Conservation (phyloP, 169 alveolate species). For the Eimeria nieschulzi region DNA sequence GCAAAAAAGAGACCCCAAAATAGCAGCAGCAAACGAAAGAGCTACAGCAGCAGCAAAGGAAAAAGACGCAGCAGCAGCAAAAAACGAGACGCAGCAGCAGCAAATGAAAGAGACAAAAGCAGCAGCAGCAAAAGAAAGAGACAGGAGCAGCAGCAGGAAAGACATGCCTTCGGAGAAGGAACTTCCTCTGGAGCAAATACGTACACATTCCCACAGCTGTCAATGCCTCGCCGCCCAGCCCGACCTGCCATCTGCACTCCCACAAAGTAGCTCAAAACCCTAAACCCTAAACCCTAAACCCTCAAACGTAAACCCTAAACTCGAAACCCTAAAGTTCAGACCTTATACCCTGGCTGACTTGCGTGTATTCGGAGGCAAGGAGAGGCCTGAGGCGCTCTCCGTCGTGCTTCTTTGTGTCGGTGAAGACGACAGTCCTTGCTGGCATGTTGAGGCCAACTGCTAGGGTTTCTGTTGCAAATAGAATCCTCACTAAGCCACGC, state of each 20-base stretch:
- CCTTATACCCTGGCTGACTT: slow-evolving; percentile 60
- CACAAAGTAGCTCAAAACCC: not conserved
- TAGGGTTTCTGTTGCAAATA: slow-evolving; percentile 99
- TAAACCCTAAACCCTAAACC: not conserved
- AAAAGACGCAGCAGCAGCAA: not conserved
- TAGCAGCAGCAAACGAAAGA: not conserved
- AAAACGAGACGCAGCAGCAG: not conserved
- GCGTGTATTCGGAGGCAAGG: slow-evolving; percentile 97
- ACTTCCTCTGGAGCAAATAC: slow-evolving; percentile 89
- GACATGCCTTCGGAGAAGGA: slow-evolving; percentile 89
- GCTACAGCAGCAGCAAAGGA: not conserved
- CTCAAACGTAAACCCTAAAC: not conserved
- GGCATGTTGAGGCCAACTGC: slow-evolving; percentile 99
- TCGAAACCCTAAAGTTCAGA: not conserved
- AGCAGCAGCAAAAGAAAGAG: not conserved
- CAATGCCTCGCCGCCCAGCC: slow-evolving; percentile 99
- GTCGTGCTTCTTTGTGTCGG: slow-evolving; percentile 93
- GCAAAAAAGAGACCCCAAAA: not conserved
- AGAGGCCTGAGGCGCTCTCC: slow-evolving; percentile 90
- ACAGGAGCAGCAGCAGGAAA: slow-evolving; percentile 32
- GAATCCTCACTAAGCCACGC: slow-evolving; percentile 94
- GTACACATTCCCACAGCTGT: slow-evolving; percentile 95
- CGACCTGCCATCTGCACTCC: slow-evolving; percentile 96
- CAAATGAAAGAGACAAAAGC: too few species aligned
- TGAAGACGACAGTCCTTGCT: slow-evolving; percentile 93